Evolutionary conservation across 805 yeast genomes (phyloP).

Genomic region (Wickerhamomyces ciferrii): DNA sequence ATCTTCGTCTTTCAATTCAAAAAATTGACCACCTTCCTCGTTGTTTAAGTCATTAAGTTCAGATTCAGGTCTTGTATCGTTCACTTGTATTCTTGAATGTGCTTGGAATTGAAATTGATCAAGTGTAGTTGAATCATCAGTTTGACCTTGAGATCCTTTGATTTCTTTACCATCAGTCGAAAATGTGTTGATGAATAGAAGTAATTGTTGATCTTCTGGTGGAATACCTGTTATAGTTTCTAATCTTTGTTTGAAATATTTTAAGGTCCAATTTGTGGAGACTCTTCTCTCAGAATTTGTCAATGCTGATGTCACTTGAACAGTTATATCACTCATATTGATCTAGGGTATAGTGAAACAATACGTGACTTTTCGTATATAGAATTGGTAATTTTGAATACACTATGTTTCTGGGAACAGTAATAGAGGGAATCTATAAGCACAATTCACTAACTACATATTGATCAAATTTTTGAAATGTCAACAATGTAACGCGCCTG

Average conservation of each 20-base stretch:
- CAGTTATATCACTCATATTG: constrained; percentile 34
- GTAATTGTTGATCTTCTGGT: constrained; percentile 47
- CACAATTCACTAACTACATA: too few relatives aligned
- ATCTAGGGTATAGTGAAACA: not conserved
- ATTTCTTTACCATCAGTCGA: constrained; percentile 25
- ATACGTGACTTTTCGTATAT: too few relatives aligned
- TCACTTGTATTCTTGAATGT: constrained; percentile 50
- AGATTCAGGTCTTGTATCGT: constrained; percentile 49
- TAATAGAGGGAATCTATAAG: too few relatives aligned
- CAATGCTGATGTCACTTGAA: constrained; percentile 57
- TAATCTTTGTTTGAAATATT: constrained; percentile 44
- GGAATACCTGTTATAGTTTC: constrained; percentile 75
- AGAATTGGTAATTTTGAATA: too few relatives aligned
- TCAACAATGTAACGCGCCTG: not conserved
- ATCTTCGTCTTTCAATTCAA: constrained; percentile 49
- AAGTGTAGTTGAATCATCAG: constrained; percentile 11
- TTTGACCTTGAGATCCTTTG: constrained; percentile 9
- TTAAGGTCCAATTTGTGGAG: constrained; percentile 55
- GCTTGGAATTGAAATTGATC: constrained; percentile 23
- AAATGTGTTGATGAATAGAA: constrained; percentile 33
- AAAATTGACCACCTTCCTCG: constrained; percentile 30
- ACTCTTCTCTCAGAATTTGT: constrained; percentile 69
- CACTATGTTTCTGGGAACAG: too few relatives aligned
- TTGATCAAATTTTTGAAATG: too few relatives aligned
- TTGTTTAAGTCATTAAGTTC: constrained; percentile 36